Base-by-base conservation (phyloP, 1,139 yeast species). In the Hansenula lynferdii region DNA sequence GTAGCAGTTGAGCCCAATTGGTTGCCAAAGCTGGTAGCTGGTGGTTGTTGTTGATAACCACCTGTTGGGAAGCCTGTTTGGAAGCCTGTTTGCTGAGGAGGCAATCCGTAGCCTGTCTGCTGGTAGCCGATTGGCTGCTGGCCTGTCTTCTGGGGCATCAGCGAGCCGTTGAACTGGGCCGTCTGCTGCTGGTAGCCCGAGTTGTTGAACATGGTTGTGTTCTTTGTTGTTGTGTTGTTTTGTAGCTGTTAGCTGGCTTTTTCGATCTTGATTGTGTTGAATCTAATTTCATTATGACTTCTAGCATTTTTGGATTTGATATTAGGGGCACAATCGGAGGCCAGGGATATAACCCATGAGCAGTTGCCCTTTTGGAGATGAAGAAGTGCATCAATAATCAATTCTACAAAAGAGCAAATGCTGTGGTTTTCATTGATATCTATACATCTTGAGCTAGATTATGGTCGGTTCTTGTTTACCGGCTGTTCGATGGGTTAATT, bases 21-120 rank as follows among this genome's bases (percentile, higher is more conserved):
- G 14, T 8, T 22, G 19, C 12, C 20, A 15, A 31, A 31, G 22
- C 33, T 31, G 16, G 33, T 37, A 9, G 24, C 21, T 25, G 28
- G 31, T 24, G 31, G 42, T 15, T 33, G 40, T 14, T 37, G 35
- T 25, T 31, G 38, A 15, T 49, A 43, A 24, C 41, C 53, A 4
- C 66, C 63, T 27, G 29, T 27, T 27, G 29, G 5, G 8, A 40
- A 6, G 64, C 57, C 31, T n/a, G 32, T 39, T 27, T 42, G 44
- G n/a, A 28, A 44, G 16, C 33, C 47, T 2, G 51, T 47, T 26
- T 43, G 48, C 20, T 45, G 48, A 15, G 43, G 18, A 27, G 38
- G 34, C 29, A 33, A 33, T 38, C 38, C 40, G 20, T 36, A 43
- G 18, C 40, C 45, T 14, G 41, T 40, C 31, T 40, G 42, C 32